Evolutionary conservation across 2,329 filamentous ascomycete species (phyloP), one percentile per base, ranked within the genome.

Genomic region (Cladosporium colombiae): DNA sequence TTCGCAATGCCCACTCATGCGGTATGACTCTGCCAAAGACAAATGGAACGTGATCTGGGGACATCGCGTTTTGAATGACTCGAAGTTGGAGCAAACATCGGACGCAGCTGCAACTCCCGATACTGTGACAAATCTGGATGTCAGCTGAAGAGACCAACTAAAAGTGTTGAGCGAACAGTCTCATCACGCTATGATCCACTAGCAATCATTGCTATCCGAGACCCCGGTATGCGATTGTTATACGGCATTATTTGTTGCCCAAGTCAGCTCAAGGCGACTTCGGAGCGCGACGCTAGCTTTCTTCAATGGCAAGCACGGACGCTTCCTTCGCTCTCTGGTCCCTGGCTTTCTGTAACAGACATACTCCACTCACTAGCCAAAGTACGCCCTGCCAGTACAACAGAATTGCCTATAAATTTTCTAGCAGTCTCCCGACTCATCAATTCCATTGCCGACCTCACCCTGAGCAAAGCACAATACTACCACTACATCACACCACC

Each of bases 1-100:
- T 61, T 67, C 67, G 2, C 75, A 80, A 64, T 80, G 78, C 70
- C 80, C 81, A 46, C 73, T 78, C 55, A 76, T 83, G 71, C 74
- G 76, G 11, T 81, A 75, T 70, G 72, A 81, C 68, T 62, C 69
- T 11, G 49, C 67, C 37, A 70, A 60, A 11, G 65, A 71, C 40
- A 61, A 66, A 8, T 80, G 78, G 78, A 66, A 56, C 1, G 69
- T 78, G 11, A 68, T 68, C 21, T 80, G 78, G 78, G 78, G 77
- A 10, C 37, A 66, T 29, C 65, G 67, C 40, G 67, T 62, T 21
- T 58, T 71, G 4, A 33, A 57, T 21, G 55, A 37, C 31, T 37
- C 31, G 55, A 55, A 33, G 18, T 16, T 31, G 16, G 25, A 55
- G 5, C 18, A 8, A 31, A 55, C n/a, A 21, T 33, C 52, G 3